phyloP scores from a whole-genome alignment of 345 rosid genomes.

The Camelina neglecta region DNA sequence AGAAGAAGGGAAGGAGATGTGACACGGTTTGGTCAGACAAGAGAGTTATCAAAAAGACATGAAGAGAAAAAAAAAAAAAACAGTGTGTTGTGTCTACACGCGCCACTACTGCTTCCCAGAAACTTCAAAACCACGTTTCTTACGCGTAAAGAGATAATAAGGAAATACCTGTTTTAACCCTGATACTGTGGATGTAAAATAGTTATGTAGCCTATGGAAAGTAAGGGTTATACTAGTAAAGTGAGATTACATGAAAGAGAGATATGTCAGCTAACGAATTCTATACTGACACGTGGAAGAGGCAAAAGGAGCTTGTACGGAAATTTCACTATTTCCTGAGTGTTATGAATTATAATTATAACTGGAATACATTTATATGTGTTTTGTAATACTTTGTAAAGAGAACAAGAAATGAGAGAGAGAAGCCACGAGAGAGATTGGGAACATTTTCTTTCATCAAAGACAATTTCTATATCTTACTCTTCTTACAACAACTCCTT shows the following conservation, averaged over 20 bases:
- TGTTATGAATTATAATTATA: too few relatives aligned
- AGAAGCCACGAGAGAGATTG: too few relatives aligned
- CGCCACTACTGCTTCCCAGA: constrained; percentile 26
- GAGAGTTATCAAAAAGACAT: constrained; percentile 1
- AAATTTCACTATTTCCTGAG: too few relatives aligned
- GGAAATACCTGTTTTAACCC: neutral
- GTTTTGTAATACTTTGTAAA: too few relatives aligned
- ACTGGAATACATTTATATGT: too few relatives aligned
- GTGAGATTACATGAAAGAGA: neutral
- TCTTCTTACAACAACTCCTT: too few relatives aligned
- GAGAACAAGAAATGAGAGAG: too few relatives aligned
- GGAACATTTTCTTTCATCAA: too few relatives aligned
- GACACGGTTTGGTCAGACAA: constrained; percentile 24
- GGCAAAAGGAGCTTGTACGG: neutral
- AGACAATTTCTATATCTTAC: too few relatives aligned
- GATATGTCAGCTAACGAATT: constrained; percentile 10
- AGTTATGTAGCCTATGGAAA: too few relatives aligned
- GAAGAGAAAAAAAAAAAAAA: neutral
- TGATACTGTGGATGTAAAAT: neutral
- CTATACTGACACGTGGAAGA: constrained; percentile 4
- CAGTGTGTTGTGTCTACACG: constrained; percentile 30
- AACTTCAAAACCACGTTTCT: constrained; percentile 35
- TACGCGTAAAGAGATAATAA: constrained; percentile 26
- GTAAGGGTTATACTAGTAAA: constrained; percentile 13
- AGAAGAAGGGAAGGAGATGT: constrained; percentile 34